phyloP scores from a whole-genome alignment of 2,329 filamentous ascomycete genomes.

The Apiospora pterosperma region DNA sequence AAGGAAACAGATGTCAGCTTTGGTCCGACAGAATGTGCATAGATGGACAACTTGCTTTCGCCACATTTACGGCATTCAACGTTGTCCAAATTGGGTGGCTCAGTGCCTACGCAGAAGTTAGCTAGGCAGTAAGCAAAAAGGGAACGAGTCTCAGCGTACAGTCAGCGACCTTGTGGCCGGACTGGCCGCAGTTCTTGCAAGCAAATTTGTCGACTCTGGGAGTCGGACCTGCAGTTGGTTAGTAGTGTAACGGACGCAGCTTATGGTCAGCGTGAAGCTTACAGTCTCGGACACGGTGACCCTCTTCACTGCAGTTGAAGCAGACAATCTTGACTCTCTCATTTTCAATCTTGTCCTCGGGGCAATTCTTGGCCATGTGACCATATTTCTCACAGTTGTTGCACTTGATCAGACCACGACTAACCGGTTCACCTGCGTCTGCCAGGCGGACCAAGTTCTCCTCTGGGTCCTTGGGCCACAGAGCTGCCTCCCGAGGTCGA shows the following conservation, averaged over 20 bases:
- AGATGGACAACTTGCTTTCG: slow-evolving; percentile 43
- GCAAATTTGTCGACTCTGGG: slow-evolving; percentile 61
- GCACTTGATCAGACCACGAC: slow-evolving; percentile 58
- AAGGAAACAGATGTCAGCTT: slow-evolving; percentile 11
- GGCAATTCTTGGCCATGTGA: slow-evolving; percentile 58
- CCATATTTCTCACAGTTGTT: slow-evolving; percentile 62
- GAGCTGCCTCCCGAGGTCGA: slow-evolving; percentile 54
- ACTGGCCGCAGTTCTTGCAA: slow-evolving; percentile 65
- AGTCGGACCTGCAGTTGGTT: slow-evolving; percentile 43
- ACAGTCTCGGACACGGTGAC: slow-evolving; percentile 70
- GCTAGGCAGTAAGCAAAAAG: neutral
- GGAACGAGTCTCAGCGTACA: slow-evolving; percentile 35
- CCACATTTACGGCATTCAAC: slow-evolving; percentile 65
- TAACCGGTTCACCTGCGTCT: slow-evolving; percentile 62
- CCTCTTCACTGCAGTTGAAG: slow-evolving; percentile 60
- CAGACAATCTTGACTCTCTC: slow-evolving; percentile 52
- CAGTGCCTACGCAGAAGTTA: slow-evolving; percentile 32
- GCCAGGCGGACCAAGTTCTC: slow-evolving; percentile 63
- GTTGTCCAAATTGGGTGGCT: slow-evolving; percentile 58
- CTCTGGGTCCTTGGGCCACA: slow-evolving; percentile 55
- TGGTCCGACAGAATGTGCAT: neutral
- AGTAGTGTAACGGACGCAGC: slow-evolving; percentile 14
- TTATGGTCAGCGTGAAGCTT: slow-evolving; percentile 23
- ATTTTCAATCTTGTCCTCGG: slow-evolving; percentile 51
- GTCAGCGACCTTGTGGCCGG: slow-evolving; percentile 47